These are phyloP conservation scores for Backusella sp. DNA, from an alignment of 192 early-diverging fungal species.

Conservation along the genomic window DNA sequence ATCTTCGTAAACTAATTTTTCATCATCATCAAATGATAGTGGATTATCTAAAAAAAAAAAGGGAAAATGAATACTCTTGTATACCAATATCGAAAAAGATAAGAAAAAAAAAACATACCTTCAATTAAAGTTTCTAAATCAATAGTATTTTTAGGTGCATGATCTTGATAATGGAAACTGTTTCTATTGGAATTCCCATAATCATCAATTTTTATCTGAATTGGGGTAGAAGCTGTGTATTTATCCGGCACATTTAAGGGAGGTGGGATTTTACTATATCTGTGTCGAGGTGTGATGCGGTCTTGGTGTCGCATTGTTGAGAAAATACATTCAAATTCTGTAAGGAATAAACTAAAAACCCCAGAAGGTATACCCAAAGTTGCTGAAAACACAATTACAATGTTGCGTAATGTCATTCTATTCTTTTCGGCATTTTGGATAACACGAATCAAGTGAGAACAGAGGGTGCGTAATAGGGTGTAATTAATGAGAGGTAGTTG, in stretches of 20 bases:
- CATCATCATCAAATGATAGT: not conserved
- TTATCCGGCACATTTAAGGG: not conserved
- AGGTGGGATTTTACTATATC: not conserved
- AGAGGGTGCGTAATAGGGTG: slow-evolving; percentile 80
- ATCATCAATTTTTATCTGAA: not conserved
- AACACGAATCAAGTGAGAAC: slow-evolving; percentile 87
- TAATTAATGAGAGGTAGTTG: slow-evolving; percentile 86
- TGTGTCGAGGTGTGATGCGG: not conserved
- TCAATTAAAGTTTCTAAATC: slow-evolving; percentile 33
- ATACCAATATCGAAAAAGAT: not conserved
- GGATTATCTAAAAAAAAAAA: not conserved
- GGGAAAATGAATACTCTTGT: not conserved
- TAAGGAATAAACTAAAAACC: slow-evolving; percentile 89
- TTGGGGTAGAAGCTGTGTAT: not conserved
- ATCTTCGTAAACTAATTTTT: not conserved
- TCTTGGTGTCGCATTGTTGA: slow-evolving; percentile 37
- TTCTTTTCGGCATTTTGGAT: slow-evolving; percentile 85
- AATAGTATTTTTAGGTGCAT: slow-evolving; percentile 37
- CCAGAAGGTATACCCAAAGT: slow-evolving; percentile 91
- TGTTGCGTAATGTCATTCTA: slow-evolving; percentile 94
- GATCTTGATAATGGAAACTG: slow-evolving; percentile 42
- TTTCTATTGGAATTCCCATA: slow-evolving; percentile 31
- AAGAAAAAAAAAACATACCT: slow-evolving; percentile 13
- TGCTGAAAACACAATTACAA: slow-evolving; percentile 95
- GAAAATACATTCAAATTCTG: slow-evolving; percentile 84